Base-by-base conservation (phyloP, 78 protist genomes). In the Protostelium mycophagum region DNA sequence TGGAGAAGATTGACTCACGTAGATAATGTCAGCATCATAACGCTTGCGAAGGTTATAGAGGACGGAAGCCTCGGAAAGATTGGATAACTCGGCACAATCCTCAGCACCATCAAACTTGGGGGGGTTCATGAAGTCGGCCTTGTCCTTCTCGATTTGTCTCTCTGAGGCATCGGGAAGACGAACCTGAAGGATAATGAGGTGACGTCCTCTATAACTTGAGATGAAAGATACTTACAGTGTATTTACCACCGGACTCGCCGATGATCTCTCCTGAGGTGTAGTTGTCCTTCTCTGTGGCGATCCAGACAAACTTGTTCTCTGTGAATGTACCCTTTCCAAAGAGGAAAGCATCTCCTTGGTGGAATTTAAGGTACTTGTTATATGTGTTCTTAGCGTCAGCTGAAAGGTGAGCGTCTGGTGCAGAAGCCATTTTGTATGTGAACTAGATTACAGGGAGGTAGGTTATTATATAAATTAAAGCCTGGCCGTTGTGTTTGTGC, bases 51-150 rank as follows among this genome's bases (percentile, higher is more conserved):
- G 90, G 92, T 97, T 97, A 90, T 93, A 91, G 90, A 97, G 96
- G 63, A 97, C 98, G 29, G 96, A 37, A 35, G 98, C 93, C 95
- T 96, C 98, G 90, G 94, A 93, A 83, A 97, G 94, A 90, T 97
- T 90, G 36, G 97, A 85, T 35, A 97, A 90, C 93, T 92, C 94
- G 39, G 98, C 95, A 95, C 94, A 95, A 94, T 97, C 98, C 83
- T 94, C 97, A 25, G 92, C 98, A 90, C 97, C 96, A 83, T 97
- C 96, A 51, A 94, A 94, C 89, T 93, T 94, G 84, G 93, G 88
- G 84, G 98, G 97, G 91, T 97, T 97, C 87, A 91, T 88, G 85
- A 87, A 91, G 39, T 91, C 89, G 93, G 92, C 91, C 83, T 90
- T 90, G 35, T 91, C 92, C 90, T 94, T 94, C 85, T 90, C 90